Evolutionary conservation across 208 protist species (phyloP), one percentile per base, ranked within the genome.

Genomic region (Crithidia thermophila): DNA sequence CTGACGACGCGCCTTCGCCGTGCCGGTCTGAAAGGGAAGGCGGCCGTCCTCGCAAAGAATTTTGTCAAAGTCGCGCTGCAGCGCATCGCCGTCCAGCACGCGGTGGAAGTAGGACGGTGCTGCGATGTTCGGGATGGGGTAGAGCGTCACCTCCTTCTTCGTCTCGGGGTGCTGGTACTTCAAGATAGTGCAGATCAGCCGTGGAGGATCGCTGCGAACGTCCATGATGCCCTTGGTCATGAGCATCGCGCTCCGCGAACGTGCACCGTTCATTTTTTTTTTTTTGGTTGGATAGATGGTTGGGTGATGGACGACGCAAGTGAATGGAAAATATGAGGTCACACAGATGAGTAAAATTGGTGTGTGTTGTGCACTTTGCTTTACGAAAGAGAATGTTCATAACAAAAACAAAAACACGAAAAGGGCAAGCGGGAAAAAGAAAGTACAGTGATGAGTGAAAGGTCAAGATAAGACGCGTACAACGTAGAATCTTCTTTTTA

Each of bases 141-240:
- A 89, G 18, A 95, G 75, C 18, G 90, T 90, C 18, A 95, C 87
- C 64, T 88, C 79, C 63, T 93, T 93, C 18, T 73, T 71, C 4
- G 83, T 92, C 14, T 75, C 70, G 3, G 86, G 87, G 67, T 95
- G 85, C 43, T 68, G 75, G 56, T 84, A 92, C 14, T 67, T 83
- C 3, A 86, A 72, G 4, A 95, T 79, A 53, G 72, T 90, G 70
- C 79, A 85, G 36, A 90, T 79, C 36, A 93, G 79, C 0, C 83
- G 66, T 0, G 87, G 82, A 1, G 90, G 90, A 61, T 90, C 84
- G 31, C 59, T 78, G n/a, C 87, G 81, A 18, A 93, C 23, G 51
- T 95, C 85, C 81, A 95, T 86, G 65, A 95, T 88, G 61, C 90
- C 90, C 64, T 85, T 91, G 8, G 82, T 90, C 85, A 92, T 90